Evolutionary conservation across 2,329 filamentous ascomycete species (phyloP), one percentile per base, ranked within the genome.

Genomic region (Purpureocillium lavendulum): DNA sequence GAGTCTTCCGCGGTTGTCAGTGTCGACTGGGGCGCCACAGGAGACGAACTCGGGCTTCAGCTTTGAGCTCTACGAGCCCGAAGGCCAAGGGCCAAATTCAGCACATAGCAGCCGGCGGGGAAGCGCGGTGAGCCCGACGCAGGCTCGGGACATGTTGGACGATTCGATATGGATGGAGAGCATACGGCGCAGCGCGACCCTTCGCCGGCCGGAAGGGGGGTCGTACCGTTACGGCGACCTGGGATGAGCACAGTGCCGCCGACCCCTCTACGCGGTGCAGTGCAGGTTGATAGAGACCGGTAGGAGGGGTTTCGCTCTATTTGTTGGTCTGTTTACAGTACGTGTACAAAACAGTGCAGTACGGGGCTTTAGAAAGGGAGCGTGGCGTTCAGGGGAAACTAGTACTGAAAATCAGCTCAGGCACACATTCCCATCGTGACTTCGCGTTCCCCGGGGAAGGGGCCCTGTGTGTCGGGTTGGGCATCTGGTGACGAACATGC

Each of bases 131-230:
- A 87, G 79, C 53, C 80, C 82, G 36, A 76, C 81, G 35, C 83
- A 88, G 52, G 84, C 94, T 49, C 77, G 89, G 59, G 80, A 88
- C 49, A 84, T 92, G 56, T 73, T 97, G 40, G 87, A 92, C 53
- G 85, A 90, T 54, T 92, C 87, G 14, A 82, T 85, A 13, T 97
- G 90, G 90, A 86, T 90, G 38, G 87, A 94, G 64, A 94, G 86
- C 67, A 88, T 96, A 48, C 74, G 88, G 47, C 75, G 87, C 45
- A 94, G 87, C 64, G 87, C 92, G 50, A 95, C 88, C 39, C 74
- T 73, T 39, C 65, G 66, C 38, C 67, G 63, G 48, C 65, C 66
- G 12, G 58, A 65, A 17, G 53, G 57, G 37, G 56, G 55, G 30
- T 58, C 61, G 39, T 54, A 56, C 30, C 50, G 55, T 35, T 57